These are phyloP conservation scores for Notholithocarpus densiflorus DNA, from an alignment of 306 rosid genomes.

Conservation along the genomic window DNA sequence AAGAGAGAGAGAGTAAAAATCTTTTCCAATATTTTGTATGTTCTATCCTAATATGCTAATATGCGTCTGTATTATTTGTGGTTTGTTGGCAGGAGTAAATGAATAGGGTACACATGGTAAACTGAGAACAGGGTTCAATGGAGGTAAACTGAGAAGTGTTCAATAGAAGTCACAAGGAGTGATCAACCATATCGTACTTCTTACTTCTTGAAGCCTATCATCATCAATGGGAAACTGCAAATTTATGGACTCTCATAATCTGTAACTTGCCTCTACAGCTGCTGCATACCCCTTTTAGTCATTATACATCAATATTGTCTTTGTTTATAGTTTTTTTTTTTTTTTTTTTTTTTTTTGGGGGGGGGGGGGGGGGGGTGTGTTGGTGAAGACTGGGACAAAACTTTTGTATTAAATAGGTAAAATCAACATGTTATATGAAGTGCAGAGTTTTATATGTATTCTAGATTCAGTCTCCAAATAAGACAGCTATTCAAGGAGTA, in stretches of 20 bases:
- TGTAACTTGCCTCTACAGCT: neutral
- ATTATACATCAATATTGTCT: neutral
- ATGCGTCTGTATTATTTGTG: neutral
- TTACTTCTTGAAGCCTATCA: neutral
- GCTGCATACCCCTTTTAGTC: too few relatives aligned
- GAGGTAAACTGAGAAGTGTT: neutral
- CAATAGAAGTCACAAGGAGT: neutral
- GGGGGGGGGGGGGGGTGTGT: neutral
- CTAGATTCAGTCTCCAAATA: neutral
- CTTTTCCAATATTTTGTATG: neutral
- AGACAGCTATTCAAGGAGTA: neutral
- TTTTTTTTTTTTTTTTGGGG: neutral
- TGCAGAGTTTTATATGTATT: neutral
- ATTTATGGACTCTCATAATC: neutral
- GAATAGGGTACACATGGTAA: neutral
- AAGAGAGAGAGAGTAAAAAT: too few relatives aligned
- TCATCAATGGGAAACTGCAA: neutral
- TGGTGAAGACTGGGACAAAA: neutral
- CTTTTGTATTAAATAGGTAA: neutral
- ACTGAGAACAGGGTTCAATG: neutral
- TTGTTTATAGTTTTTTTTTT: neutral
- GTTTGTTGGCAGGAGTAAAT: constrained; percentile 22
- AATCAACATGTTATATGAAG: neutral
- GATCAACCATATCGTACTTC: neutral
- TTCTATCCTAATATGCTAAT: neutral